Evolutionary conservation across 176 grass and related monocot genomes (phyloP).

Genomic region (Poa pratensis): DNA sequence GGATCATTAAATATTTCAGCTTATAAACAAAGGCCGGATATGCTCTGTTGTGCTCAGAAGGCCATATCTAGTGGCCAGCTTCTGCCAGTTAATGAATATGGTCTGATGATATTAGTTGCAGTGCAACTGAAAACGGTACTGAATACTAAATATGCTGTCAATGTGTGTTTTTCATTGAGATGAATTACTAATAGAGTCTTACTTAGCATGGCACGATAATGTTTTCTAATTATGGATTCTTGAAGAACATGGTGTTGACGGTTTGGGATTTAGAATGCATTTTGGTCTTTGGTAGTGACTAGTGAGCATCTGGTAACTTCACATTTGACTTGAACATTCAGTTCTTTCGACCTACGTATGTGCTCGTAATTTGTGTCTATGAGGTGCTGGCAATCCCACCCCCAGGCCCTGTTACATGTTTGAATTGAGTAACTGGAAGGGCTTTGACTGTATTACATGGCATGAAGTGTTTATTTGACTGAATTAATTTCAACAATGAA

Average conservation of each 20-base stretch:
- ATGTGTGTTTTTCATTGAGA: conserved; percentile 26
- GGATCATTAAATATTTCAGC: not conserved
- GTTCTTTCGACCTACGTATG: conserved; percentile 6
- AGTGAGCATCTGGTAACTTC: conserved; percentile 22
- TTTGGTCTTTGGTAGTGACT: not conserved
- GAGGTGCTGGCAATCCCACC: conserved; percentile 10
- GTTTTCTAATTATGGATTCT: not conserved
- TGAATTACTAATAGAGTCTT: conserved; percentile 1
- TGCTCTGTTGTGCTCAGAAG: conserved; percentile 1
- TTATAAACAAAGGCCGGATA: conserved; percentile 18
- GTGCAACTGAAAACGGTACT: conserved; percentile 6
- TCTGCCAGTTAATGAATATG: not conserved
- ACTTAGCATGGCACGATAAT: not conserved
- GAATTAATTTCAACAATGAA: conserved; percentile 8
- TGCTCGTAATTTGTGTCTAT: not conserved
- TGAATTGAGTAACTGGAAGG: conserved; percentile 18
- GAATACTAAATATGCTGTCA: conserved; percentile 4
- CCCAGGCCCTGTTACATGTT: not conserved
- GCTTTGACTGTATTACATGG: not conserved
- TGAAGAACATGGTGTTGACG: not conserved
- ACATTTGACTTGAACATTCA: conserved; percentile 23
- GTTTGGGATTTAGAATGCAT: not conserved
- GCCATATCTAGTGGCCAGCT: not conserved
- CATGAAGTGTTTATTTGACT: not conserved
- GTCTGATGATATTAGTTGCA: conserved; percentile 23